phyloP scores from a whole-genome alignment of 2,329 filamentous ascomycete genomes.

The Penicillium sp. region DNA sequence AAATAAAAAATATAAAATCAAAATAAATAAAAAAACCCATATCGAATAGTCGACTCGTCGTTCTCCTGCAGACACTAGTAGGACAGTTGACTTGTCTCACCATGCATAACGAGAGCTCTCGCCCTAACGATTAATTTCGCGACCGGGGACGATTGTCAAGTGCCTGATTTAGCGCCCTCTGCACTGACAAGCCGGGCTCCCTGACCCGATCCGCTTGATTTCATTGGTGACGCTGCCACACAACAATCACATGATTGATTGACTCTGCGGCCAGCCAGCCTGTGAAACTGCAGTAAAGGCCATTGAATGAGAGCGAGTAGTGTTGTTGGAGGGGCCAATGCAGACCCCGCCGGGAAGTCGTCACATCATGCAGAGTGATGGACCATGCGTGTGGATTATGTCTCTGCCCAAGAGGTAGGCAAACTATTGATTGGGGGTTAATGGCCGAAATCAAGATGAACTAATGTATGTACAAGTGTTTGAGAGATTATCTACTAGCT shows the following conservation, averaged over 20 bases:
- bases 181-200: constrained; percentile 16
- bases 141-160: constrained; percentile 29
- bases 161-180: constrained; percentile 23
- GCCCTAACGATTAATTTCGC: constrained; percentile 21
- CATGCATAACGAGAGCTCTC: constrained; percentile 22
- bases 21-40: constrained; percentile 10
- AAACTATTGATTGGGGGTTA: constrained; percentile 13
- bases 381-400: constrained; percentile 13
- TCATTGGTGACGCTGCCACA: constrained; percentile 28
- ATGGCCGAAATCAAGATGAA: constrained; percentile 14
- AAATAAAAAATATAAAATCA: constrained; percentile 10
- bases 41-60: constrained; percentile 26
- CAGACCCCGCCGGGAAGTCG: constrained; percentile 19
- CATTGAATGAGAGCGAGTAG: constrained; percentile 24
- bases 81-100: constrained; percentile 34
- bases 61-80: constrained; percentile 14
- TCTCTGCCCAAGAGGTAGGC: not conserved
- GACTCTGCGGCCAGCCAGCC: constrained; percentile 34
- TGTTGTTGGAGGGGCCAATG: constrained; percentile 16
- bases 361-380: constrained; percentile 28
- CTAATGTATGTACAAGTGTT: constrained; percentile 11
- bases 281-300: constrained; percentile 30
- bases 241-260: constrained; percentile 40
- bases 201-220: constrained; percentile 5
- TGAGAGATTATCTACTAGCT: constrained; percentile 7